phyloP scores from a whole-genome alignment of 2,329 filamentous ascomycete species.

The Neopestalotiopsis rosae region DNA sequence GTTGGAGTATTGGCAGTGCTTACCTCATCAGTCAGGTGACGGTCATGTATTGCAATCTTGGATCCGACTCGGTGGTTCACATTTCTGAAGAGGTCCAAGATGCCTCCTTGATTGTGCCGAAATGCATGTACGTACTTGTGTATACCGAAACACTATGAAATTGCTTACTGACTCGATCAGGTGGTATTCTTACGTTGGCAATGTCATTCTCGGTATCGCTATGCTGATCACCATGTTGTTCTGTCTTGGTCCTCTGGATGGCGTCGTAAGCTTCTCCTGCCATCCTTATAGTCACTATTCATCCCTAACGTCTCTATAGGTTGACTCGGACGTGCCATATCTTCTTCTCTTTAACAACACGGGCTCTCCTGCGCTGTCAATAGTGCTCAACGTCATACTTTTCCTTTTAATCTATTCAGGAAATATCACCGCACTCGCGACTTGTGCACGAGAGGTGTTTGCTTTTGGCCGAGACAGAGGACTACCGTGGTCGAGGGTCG shows the following conservation, averaged over 20 bases:
- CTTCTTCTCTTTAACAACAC: constrained; percentile 9
- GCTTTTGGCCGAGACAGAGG: constrained; percentile 24
- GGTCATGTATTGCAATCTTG: not conserved
- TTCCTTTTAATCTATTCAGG: constrained; percentile 21
- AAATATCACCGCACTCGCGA: constrained; percentile 33
- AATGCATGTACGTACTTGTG: constrained; percentile 4
- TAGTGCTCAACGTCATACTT: constrained; percentile 6
- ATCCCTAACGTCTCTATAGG: not conserved
- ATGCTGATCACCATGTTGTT: not conserved
- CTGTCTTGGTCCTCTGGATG: not conserved
- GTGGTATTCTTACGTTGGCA: not conserved
- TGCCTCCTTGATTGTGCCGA: not conserved
- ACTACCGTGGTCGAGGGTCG: not conserved
- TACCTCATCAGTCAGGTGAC: not conserved
- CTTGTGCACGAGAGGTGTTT: constrained; percentile 35
- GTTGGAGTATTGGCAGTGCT: not conserved
- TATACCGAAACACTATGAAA: too few relatives aligned
- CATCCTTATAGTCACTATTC: too few relatives aligned
- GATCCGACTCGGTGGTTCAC: not conserved
- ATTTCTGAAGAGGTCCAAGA: constrained; percentile 4
- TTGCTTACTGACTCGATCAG: not conserved
- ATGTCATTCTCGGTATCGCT: not conserved
- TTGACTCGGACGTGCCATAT: constrained; percentile 1
- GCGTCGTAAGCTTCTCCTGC: not conserved
- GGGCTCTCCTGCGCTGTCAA: not conserved